Percentiles rank a stretch among this genome's conserved stretches.
Evolutionary conservation across 108 stramenopile genomes (phyloP).

Genomic region (Ochromonas danica): DNA sequence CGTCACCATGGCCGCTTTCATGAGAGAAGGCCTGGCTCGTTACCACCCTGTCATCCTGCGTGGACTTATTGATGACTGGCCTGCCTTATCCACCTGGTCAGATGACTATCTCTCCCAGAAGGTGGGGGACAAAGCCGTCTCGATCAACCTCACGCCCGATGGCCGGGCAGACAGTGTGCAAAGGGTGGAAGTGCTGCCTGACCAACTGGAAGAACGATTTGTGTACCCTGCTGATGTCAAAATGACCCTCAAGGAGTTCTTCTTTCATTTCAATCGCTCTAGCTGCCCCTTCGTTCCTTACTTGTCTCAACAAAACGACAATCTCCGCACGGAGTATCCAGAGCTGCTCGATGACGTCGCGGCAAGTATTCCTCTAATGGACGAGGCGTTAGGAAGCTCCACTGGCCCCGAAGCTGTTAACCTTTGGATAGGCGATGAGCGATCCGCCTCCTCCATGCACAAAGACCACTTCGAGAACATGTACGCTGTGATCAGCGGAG

Average conservation of each 20-base stretch:
- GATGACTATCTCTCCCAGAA: not conserved
- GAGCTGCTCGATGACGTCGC: constrained; percentile 7
- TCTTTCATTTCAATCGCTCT: not conserved
- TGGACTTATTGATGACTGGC: constrained; percentile 17
- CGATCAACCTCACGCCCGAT: constrained; percentile 12
- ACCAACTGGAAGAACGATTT: constrained; percentile 4
- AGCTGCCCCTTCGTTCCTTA: constrained; percentile 1
- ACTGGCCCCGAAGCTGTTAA: constrained; percentile 81
- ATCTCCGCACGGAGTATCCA: not conserved
- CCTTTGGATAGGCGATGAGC: constrained; percentile 89
- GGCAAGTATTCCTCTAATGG: not conserved
- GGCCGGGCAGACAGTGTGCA: constrained; percentile 32
- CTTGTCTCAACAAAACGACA: constrained; percentile 36
- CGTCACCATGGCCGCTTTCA: not conserved
- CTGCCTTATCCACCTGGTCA: not conserved
- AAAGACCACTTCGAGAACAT: constrained; percentile 95
- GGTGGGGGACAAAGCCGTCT: not conserved
- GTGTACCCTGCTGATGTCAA: constrained; percentile 28
- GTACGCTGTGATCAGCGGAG: constrained; percentile 79
- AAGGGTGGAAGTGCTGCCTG: not conserved
- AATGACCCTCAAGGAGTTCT: constrained; percentile 23
- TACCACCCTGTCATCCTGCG: not conserved
- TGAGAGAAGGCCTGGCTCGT: not conserved
- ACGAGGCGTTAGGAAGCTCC: constrained; percentile 29
- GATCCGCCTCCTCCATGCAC: constrained; percentile 81